phyloP scores from a whole-genome alignment of 2,329 filamentous ascomycete species.

The Kalaharituber pfeilii region DNA sequence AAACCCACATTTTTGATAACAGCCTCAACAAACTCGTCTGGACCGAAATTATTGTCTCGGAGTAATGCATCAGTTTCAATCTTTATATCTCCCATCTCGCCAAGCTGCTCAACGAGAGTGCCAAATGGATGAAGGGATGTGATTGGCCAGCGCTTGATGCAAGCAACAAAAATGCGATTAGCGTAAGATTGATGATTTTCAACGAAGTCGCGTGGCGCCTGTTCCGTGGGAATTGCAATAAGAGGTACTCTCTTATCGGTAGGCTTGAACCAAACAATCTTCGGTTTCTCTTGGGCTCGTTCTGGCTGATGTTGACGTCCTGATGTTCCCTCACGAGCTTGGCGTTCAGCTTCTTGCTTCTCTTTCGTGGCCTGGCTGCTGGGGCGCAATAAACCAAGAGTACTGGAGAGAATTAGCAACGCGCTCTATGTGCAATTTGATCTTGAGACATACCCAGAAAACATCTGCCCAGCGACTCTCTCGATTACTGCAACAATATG shows the following conservation, averaged over 20 bases:
- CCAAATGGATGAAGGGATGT: slow-evolving; percentile 98
- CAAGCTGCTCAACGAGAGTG: slow-evolving; percentile 89
- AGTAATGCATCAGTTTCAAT: slow-evolving; percentile 95
- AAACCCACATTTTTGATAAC: slow-evolving; percentile 83
- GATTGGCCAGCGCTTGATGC: slow-evolving; percentile 98
- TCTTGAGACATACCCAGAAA: slow-evolving; percentile 43
- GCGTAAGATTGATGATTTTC: slow-evolving; percentile 97
- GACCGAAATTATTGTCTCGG: slow-evolving; percentile 95
- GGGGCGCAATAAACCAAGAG: slow-evolving; percentile 77
- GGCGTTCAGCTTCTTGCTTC: slow-evolving; percentile 93
- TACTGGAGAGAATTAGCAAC: slow-evolving; percentile 31
- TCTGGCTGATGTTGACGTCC: slow-evolving; percentile 55
- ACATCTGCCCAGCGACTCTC: slow-evolving; percentile 95
- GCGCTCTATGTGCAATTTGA: slow-evolving; percentile 2
- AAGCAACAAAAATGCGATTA: slow-evolving; percentile 94
- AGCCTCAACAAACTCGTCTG: slow-evolving; percentile 93
- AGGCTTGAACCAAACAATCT: slow-evolving; percentile 99
- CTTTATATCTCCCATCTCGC: slow-evolving; percentile 91
- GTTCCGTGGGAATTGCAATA: slow-evolving; percentile 95
- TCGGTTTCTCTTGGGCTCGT: slow-evolving; percentile 86
- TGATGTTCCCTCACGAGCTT: slow-evolving; percentile 64
- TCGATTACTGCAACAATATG: slow-evolving; percentile 96
- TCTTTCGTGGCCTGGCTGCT: slow-evolving; percentile 98
- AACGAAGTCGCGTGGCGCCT: slow-evolving; percentile 92
- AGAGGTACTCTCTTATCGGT: slow-evolving; percentile 96